Evolutionary conservation across 257 asterid genomes (phyloP), one percentile per base, ranked within the genome.

Genomic region (Anisodus acutangulus): DNA sequence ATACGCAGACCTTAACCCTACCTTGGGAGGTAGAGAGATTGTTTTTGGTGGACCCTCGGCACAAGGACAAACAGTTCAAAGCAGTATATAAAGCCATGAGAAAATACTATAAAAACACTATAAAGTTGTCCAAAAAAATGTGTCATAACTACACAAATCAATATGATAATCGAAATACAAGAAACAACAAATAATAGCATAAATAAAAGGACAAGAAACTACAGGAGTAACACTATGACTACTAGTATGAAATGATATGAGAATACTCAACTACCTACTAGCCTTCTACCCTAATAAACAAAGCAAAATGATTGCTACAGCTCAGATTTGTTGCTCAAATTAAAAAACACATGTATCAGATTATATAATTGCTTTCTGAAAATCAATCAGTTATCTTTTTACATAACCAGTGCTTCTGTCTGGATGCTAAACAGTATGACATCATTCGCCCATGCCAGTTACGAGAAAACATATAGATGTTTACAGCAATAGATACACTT

Each of bases 131-230:
- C 1, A 31, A 31, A 31, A 31, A 31, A 31, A 1, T 0, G n/a
- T 1, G 35, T 31, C 35, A 31, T 31, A 31, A 31, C 35, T 31
- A 31, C 35, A 31, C 35, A 31, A 31, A 31, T 31, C 35, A 31
- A 31, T 31, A 31, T 1, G 35, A 31, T 31, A 31, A 31, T 31
- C 35, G 2, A 31, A 31, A 31, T 31, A 16, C 78, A 69, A 19
- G 8, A 39, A 69, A 69, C 53, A 74, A 49, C 22, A 26, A 17
- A 74, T 22, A 72, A 72, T 6, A 88, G 67, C 84, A 66, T 17
- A 63, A 80, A 45, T 80, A 76, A 47, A 80, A 72, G 69, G 64
- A 83, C 83, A 19, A 66, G 35, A 85, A 62, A 69, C 66, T 64
- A 66, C 79, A 66, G 49, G 17, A 51, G 16, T 13, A 1, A 11